phyloP scores from a whole-genome alignment of 192 early-diverging fungal species.

The Spizellomyces sp. region DNA sequence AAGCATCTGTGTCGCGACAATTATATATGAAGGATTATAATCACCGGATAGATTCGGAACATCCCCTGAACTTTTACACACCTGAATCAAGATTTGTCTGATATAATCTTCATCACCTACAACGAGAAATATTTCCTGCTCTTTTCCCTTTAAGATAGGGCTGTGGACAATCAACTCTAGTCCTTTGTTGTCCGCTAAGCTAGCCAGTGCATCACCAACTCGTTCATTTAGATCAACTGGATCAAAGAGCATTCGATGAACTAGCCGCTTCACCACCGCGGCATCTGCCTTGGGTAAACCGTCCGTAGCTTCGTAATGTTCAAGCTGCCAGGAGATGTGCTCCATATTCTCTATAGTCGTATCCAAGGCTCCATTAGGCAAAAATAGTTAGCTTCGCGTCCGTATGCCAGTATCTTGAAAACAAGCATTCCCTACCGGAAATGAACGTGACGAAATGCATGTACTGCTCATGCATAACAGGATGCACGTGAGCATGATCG shows the following conservation, averaged over 20 bases:
- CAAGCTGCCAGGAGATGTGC: conserved; percentile 36
- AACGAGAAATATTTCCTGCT: conserved; percentile 28
- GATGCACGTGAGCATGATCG: conserved; percentile 34
- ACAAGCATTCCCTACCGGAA: conserved; percentile 8
- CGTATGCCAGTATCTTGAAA: neutral
- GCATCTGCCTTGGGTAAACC: conserved; percentile 5
- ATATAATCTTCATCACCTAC: conserved; percentile 31
- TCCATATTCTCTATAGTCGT: conserved; percentile 26
- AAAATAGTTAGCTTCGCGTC: no score
- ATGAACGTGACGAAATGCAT: conserved; percentile 33
- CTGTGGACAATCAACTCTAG: conserved; percentile 31
- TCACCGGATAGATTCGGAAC: neutral
- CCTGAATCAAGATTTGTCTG: conserved; percentile 26
- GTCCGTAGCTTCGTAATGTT: conserved; percentile 19
- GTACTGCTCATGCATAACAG: conserved; percentile 27
- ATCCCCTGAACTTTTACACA: neutral
- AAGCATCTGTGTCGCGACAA: conserved; percentile 3
- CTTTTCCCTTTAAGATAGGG: conserved; percentile 18
- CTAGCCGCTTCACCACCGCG: conserved; percentile 14
- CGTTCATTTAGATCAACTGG: conserved; percentile 33
- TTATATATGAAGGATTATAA: neutral
- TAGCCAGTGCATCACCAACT: conserved; percentile 28
- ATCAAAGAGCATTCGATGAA: conserved; percentile 26
- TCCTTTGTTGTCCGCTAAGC: conserved; percentile 25
- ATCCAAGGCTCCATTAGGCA: conserved; percentile 19